Base-by-base conservation (phyloP, 257 asterid genomes). In the Agastache rugosa region DNA sequence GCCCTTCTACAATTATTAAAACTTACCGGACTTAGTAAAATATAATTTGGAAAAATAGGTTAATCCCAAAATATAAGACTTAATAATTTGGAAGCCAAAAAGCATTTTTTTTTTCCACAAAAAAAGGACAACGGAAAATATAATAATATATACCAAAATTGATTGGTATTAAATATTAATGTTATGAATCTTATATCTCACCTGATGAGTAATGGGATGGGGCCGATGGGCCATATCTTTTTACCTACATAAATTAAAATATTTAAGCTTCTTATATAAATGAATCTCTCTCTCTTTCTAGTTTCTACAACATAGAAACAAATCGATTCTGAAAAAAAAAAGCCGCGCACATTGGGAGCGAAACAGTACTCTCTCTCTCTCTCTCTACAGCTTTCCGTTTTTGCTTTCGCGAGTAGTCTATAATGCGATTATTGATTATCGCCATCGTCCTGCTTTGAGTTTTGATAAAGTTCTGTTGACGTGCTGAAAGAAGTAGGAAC, bases 391-490 rank as follows among this genome's bases (percentile, higher is more conserved):
- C 16, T 59, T 62, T n/a, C 29, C 11, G 5, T 15, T 14, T 1
- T 29, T 60, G 44, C 66, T 31, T 64, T 62, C 17, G 50, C 6
- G 48, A 50, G 68, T 67, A 63, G 63, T 19, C 31, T 39, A 47
- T 27, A 65, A 71, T 34, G 73, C 23, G 62, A 35, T 69, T 25
- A 69, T 64, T 60, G 56, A 50, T 61, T 42, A 4, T 58, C 42
- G 59, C 27, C 11, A 16, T 61, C 59, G 66, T 56, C 67, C 45
- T 82, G 71, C 82, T 76, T 83, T n/a, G n/a, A n/a, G n/a, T n/a
- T n/a, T 78, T 35, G 25, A 19, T 63, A 79, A 76, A 76, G 72
- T 75, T 79, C 50, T 77, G 66, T 71, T 63, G 67, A 11, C 51
- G 19, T 42, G 51, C 63, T 73, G 69, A 53, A 22, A 48, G 68